Conservation (phyloP, 148 eudicot species). For the Vaccinium vitisidaea region DNA sequence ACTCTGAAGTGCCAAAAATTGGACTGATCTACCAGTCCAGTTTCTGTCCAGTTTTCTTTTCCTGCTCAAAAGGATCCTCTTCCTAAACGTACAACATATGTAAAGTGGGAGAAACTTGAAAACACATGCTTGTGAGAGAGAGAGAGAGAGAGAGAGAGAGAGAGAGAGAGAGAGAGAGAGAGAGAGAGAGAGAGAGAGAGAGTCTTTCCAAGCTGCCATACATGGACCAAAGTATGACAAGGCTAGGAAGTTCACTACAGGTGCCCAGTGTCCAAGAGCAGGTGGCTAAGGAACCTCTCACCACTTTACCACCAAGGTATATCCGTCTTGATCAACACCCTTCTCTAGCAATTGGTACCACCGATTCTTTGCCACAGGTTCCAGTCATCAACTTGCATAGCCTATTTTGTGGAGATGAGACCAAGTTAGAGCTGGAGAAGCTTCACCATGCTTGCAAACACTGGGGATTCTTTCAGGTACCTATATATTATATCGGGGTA, state of each 20-base stretch:
- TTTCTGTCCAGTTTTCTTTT: no score
- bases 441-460: slow-evolving; percentile 8
- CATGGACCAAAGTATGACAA: not conserved
- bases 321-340: not conserved
- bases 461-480: slow-evolving; percentile 18
- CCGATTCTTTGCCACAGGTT: not conserved
- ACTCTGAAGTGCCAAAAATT: no score
- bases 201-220: not conserved
- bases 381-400: not conserved
- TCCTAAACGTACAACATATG: no score
- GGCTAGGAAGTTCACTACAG: not conserved
- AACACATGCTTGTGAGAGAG: not conserved
- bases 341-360: not conserved
- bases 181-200: not conserved
- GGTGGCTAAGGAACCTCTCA: not conserved
- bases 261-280: slow-evolving; percentile 4
- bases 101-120: not conserved
- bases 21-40: no score
- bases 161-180: no score
- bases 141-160: no score
- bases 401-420: not conserved
- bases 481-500: no score
- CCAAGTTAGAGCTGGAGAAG: not conserved
- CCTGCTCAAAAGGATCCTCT: no score
- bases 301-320: not conserved